phyloP scores from a whole-genome alignment of 169 alveolate genomes.

The Plasmodium billcollinsi region DNA sequence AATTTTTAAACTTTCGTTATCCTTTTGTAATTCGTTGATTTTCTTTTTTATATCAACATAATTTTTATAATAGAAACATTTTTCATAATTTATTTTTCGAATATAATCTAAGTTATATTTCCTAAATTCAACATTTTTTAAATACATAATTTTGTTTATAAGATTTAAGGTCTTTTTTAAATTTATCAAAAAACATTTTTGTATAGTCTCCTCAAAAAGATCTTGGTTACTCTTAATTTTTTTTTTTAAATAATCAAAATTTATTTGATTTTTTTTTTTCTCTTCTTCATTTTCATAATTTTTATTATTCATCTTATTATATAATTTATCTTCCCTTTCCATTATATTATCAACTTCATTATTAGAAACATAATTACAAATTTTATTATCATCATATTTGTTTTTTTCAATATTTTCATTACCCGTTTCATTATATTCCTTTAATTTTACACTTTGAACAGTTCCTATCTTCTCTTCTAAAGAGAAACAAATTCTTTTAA shows the following conservation, averaged over 20 bases:
- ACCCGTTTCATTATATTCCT: too few species aligned
- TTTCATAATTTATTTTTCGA: conserved; percentile 56
- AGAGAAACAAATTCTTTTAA: too few species aligned
- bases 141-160: conserved; percentile 15
- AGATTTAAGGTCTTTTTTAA: conserved; percentile 24
- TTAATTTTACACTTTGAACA: too few species aligned
- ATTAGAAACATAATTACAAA: too few species aligned
- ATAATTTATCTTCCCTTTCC: neutral
- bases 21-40: conserved; percentile 16
- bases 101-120: conserved; percentile 16
- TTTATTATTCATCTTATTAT: neutral
- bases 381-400: too few species aligned
- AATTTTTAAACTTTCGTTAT: conserved; percentile 37
- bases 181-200: conserved; percentile 3
- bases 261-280: neutral
- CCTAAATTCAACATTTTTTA: conserved; percentile 1
- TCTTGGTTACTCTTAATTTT: too few species aligned
- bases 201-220: conserved; percentile 8
- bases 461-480: too few species aligned
- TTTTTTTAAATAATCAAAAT: too few species aligned
- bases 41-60: conserved; percentile 29
- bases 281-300: neutral
- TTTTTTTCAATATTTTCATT: too few species aligned
- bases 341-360: neutral
- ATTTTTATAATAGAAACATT: conserved; percentile 29